phyloP scores from a whole-genome alignment of 2,329 filamentous ascomycete species.

The Eutypa lata region DNA sequence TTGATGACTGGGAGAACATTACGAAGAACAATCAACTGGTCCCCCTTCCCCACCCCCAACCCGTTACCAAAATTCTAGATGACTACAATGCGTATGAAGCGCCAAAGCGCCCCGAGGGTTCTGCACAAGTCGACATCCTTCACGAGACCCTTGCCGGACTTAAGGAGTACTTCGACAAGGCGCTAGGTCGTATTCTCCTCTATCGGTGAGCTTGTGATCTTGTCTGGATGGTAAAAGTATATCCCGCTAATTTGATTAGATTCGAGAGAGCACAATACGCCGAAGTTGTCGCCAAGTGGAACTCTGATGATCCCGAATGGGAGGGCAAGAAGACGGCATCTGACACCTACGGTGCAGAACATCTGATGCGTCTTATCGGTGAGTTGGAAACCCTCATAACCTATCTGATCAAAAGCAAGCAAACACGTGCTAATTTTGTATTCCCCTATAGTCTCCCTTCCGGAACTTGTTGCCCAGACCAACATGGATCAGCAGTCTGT shows the following conservation, averaged over 20 bases:
- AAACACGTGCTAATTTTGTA: conserved; percentile 2
- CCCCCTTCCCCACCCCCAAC: conserved; percentile 71
- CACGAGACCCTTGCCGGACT: conserved; percentile 85
- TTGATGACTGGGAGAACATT: conserved; percentile 98
- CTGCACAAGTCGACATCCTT: conserved; percentile 77
- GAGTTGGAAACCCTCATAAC: no score
- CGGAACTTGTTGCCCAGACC: conserved; percentile 92
- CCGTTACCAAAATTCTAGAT: conserved; percentile 74
- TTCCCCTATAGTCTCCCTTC: conserved; percentile 70
- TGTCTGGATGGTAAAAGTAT: background rate
- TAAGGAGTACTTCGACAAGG: conserved; percentile 91
- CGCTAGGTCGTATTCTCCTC: conserved; percentile 80
- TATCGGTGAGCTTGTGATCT: conserved; percentile 57
- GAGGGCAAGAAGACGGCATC: conserved; percentile 64
- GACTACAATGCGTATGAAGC: conserved; percentile 74
- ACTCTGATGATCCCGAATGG: conserved; percentile 57
- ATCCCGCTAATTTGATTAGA: conserved; percentile 40
- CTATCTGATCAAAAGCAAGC: no score
- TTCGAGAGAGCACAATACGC: conserved; percentile 90
- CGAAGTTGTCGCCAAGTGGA: conserved; percentile 70
- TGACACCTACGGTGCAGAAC: conserved; percentile 90
- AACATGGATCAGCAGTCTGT: conserved; percentile 97
- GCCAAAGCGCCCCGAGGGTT: conserved; percentile 61
- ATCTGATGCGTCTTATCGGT: conserved; percentile 87
- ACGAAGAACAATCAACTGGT: conserved; percentile 93